Percentiles rank a stretch among this genome's conserved stretches.
Evolutionary conservation across 2,329 filamentous ascomycete species (phyloP).

Genomic region (Orbilia ellipsospora): DNA sequence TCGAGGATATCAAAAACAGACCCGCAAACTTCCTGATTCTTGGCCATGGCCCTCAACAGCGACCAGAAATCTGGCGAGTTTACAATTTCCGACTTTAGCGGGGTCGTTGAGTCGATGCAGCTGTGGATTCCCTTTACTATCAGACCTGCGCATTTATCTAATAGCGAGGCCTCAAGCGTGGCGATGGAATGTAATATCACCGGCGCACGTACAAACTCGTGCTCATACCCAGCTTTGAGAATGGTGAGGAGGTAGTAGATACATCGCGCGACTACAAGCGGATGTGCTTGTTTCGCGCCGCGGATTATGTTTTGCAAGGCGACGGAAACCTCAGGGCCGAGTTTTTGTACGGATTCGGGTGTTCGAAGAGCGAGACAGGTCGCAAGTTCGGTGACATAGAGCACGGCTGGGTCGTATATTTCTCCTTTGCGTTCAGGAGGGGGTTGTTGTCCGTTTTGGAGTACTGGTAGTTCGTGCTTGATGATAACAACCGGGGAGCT

Average conservation of each 20-base stretch:
- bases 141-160: conserved; percentile 79
- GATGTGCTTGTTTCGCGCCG: conserved; percentile 81
- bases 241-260: conserved; percentile 87
- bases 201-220: conserved; percentile 90
- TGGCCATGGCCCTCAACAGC: conserved; percentile 80
- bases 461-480: conserved; percentile 81
- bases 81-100: conserved; percentile 87
- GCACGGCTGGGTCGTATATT: conserved; percentile 83
- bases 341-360: conserved; percentile 74
- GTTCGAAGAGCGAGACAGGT: conserved; percentile 84
- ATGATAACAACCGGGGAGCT: conserved; percentile 84
- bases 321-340: conserved; percentile 83
- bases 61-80: conserved; percentile 98
- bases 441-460: conserved; percentile 73
- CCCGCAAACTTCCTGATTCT: conserved; percentile 75
- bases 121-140: conserved; percentile 81
- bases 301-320: conserved; percentile 83
- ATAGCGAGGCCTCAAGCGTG: conserved; percentile 79
- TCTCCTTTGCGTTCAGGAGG: conserved; percentile 67
- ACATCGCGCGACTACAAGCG: conserved; percentile 82
- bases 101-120: conserved; percentile 72
- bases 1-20: conserved; percentile 89
- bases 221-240: conserved; percentile 84
- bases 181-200: conserved; percentile 92
- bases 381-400: conserved; percentile 91